These are phyloP conservation scores for Scleroderma citrinum DNA, from an alignment of 768 basidiomycete genomes.

Conservation along the genomic window DNA sequence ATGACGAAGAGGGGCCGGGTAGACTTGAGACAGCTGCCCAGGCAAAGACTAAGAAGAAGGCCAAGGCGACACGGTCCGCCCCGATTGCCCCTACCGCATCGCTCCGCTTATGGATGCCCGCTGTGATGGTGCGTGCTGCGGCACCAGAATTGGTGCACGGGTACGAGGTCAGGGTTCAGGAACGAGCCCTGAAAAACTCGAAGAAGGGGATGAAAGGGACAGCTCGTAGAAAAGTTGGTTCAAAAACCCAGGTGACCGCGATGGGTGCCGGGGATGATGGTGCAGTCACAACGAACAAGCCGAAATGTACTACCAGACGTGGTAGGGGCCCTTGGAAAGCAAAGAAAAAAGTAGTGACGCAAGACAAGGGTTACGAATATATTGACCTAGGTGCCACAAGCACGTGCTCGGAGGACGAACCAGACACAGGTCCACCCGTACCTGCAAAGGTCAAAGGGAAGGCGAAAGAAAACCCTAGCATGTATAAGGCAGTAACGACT, in stretches of 20 bases:
- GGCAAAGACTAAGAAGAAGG: conserved; percentile 23
- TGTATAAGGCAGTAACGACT: not conserved
- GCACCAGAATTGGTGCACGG: conserved; percentile 59
- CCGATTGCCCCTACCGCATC: conserved; percentile 46
- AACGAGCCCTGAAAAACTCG: conserved; percentile 34
- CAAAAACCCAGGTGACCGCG: not conserved
- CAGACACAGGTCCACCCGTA: conserved; percentile 9
- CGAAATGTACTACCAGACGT: conserved; percentile 3
- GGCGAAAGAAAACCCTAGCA: conserved; percentile 5
- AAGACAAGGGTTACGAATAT: conserved; percentile 23
- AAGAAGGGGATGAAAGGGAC: conserved; percentile 13
- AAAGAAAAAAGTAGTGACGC: conserved; percentile 19
- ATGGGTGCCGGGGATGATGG: not conserved
- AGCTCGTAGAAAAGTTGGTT: not conserved
- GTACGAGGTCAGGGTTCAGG: conserved; percentile 54
- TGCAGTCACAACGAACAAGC: conserved; percentile 2
- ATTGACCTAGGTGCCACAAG: conserved; percentile 21
- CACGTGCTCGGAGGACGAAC: conserved; percentile 8
- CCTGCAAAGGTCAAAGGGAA: not conserved
- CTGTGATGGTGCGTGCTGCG: conserved; percentile 63
- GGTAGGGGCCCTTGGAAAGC: conserved; percentile 13
- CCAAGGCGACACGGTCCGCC: conserved; percentile 35
- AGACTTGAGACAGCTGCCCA: conserved; percentile 24
- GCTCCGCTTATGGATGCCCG: conserved; percentile 77
- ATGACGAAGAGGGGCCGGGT: conserved; percentile 8